Conservation (phyloP, 2,329 filamentous ascomycete genomes). For the Cylindrodendrum hubeiense region DNA sequence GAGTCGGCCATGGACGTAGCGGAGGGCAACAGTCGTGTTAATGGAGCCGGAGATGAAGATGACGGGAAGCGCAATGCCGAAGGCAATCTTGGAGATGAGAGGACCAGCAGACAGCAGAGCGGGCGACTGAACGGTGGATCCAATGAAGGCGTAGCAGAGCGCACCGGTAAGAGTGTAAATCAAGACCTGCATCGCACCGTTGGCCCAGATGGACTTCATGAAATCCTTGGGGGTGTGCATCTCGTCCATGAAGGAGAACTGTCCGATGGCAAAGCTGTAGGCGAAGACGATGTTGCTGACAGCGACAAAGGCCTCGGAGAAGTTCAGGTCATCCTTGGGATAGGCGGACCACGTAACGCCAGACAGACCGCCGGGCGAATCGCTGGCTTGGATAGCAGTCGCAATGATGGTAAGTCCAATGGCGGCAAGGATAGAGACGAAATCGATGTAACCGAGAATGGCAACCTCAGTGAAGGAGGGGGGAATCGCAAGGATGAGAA, state of each 20-base stretch:
- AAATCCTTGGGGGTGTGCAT: conserved; percentile 29
- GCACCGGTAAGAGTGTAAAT: conserved; percentile 27
- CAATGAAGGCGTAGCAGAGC: conserved; percentile 28
- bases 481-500: conserved; percentile 26
- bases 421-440: conserved; percentile 23
- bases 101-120: conserved; percentile 21
- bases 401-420: conserved; percentile 28
- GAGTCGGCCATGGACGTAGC: conserved; percentile 25
- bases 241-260: conserved; percentile 31
- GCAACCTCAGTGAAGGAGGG: conserved; percentile 27
- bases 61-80: conserved; percentile 24
- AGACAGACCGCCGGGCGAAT: conserved; percentile 9
- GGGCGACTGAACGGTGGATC: conserved; percentile 25
- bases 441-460: conserved; percentile 26
- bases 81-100: conserved; percentile 24
- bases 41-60: conserved; percentile 30
- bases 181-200: conserved; percentile 20
- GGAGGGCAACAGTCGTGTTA: conserved; percentile 27
- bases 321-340: conserved; percentile 23
- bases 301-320: conserved; percentile 25
- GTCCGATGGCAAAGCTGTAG: conserved; percentile 27
- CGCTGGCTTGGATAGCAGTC: conserved; percentile 17
- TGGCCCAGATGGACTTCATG: conserved; percentile 31
- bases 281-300: conserved; percentile 31
- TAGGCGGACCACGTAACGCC: conserved; percentile 25